Percentiles rank a stretch among this genome's conserved stretches.
Evolutionary conservation across 2,329 filamentous ascomycete genomes (phyloP).

Genomic region (Curvularia eragrostidis): DNA sequence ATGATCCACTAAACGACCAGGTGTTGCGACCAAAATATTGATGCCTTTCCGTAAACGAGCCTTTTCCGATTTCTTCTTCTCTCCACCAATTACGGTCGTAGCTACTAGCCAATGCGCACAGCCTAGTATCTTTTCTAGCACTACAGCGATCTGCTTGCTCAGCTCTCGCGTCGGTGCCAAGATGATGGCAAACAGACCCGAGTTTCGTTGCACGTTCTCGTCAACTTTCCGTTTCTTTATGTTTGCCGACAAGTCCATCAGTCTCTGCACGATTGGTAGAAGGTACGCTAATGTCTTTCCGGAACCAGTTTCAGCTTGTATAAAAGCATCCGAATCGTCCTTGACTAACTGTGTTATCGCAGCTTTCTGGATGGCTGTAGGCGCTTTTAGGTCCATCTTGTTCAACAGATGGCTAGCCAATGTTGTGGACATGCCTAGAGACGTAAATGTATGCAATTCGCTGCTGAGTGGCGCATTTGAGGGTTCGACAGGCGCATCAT

Average conservation of each 20-base stretch:
- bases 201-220: conserved; percentile 74
- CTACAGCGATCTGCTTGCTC: conserved; percentile 89
- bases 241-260: conserved; percentile 73
- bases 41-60: conserved; percentile 91
- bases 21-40: conserved; percentile 95
- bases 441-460: conserved; percentile 84
- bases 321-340: conserved; percentile 87
- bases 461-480: conserved; percentile 90
- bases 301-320: conserved; percentile 96
- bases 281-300: conserved; percentile 98
- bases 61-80: conserved; percentile 84
- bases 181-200: conserved; percentile 92
- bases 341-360: conserved; percentile 81
- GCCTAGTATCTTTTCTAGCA: conserved; percentile 83
- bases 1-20: conserved; percentile 89
- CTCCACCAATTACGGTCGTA: conserved; percentile 78
- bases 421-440: conserved; percentile 79
- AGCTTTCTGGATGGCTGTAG: conserved; percentile 93
- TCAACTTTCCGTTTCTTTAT: conserved; percentile 52
- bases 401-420: conserved; percentile 82
- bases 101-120: conserved; percentile 94
- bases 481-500: conserved; percentile 65
- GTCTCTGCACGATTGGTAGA: conserved; percentile 86
- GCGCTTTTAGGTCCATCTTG: conserved; percentile 87
- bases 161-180: conserved; percentile 91